These are phyloP conservation scores for Spathaspora gorwiae DNA, from an alignment of 805 yeast species.

Conservation along the genomic window DNA sequence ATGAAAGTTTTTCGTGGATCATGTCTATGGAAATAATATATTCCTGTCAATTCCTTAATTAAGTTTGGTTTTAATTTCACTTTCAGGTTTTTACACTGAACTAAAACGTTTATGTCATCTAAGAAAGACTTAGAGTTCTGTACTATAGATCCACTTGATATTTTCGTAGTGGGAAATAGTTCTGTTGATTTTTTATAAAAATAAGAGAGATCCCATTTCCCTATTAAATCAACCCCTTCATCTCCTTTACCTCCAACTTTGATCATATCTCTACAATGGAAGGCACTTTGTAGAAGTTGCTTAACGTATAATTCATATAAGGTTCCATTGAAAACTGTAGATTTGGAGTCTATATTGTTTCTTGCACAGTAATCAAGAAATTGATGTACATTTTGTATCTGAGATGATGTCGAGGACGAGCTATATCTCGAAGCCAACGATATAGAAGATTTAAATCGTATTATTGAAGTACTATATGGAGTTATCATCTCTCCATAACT, in stretches of 20 bases:
- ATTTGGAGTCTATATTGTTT: conserved; percentile 15
- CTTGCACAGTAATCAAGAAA: conserved; percentile 26
- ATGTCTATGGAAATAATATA: conserved; percentile 36
- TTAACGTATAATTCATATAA: conserved; percentile 48
- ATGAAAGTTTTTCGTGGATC: conserved; percentile 1
- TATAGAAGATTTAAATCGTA: too few species aligned
- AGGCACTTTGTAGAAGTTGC: conserved; percentile 31
- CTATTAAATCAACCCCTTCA: conserved; percentile 53
- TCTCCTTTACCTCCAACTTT: conserved; percentile 56
- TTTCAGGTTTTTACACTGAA: conserved; percentile 52
- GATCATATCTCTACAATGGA: conserved; percentile 32
- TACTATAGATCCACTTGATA: conserved; percentile 5
- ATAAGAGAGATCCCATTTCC: conserved; percentile 43
- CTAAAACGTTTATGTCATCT: conserved; percentile 37
- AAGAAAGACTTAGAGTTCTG: conserved; percentile 13
- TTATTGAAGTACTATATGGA: too few species aligned
- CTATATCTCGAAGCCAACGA: not conserved
- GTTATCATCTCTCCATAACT: too few species aligned
- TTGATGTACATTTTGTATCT: conserved; percentile 20
- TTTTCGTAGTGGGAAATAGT: not conserved
- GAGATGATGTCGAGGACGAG: not conserved
- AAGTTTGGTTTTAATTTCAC: conserved; percentile 41
- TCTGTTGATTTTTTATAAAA: conserved; percentile 12
- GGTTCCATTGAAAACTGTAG: conserved; percentile 52
- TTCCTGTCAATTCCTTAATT: conserved; percentile 53